Base-by-base conservation (phyloP, 768 basidiomycete species). In the Strobilomyces echinocephalus region DNA sequence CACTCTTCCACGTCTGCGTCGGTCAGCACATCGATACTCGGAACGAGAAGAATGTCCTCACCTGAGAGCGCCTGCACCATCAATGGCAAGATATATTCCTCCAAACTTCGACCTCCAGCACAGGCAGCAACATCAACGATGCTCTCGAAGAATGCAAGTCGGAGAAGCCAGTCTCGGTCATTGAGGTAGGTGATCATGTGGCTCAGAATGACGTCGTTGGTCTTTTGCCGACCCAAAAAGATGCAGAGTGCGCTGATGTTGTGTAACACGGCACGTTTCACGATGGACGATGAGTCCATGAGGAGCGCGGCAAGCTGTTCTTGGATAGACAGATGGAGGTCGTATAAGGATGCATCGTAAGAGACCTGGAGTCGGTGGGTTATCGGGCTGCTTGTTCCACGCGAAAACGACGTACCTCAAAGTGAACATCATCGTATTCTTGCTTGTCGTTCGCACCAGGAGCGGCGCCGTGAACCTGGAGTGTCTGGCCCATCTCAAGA, bases 61-160 rank as follows among this genome's bases (percentile, higher is more conserved):
- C 95, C 95, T 49, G 92, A 93, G 26, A 99, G 72, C 0, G 95
- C 93, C 61, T 97, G 95, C 5, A 93, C 82, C 91, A 98, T 94
- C 54, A 99, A 69, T 0, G 97, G 97, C n/a, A 97, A 66, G 49
- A 98, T 95, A 62, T 97, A 98, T 62, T 97, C 94, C 64, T 98
- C 97, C 61, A 98, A 66, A 59, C 91, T 95, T 53, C 87, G 76
- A 30, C 89, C 87, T 1, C 95, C 95, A 4, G 95, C 91, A 72
- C 91, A 95, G 0, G 89, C 90, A 6, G 95, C 95, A 1, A 99
- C 93, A 56, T 92, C 94, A 18, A 97, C 91, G 28, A 97, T 92
- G 55, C 89, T 89, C 66, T 95, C 94, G 63, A 97, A 97, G 70
- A 98, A 99, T 0, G 91, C 90, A 62, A 85, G 83, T 2, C 97